Base-by-base conservation (phyloP, 2,329 filamentous ascomycete species). In the Parastagonospora avenae region DNA sequence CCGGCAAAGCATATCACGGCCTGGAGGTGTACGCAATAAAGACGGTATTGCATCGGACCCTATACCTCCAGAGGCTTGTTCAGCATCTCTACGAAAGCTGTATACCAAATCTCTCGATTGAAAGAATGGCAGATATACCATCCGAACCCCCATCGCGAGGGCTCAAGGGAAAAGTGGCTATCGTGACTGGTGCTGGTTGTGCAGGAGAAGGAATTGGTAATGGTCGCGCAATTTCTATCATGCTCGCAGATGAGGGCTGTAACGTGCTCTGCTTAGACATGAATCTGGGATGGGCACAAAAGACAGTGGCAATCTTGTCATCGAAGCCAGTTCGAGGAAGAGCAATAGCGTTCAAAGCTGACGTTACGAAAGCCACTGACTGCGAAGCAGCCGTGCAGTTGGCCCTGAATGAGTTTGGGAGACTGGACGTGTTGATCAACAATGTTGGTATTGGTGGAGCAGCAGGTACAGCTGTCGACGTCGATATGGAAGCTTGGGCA, bases 381-480 rank as follows among this genome's bases (percentile, higher is more conserved):
- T 88, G 85, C 60, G 71, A 80, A 42, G 52, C 52, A 12, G 65
- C 68, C 28, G 73, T 77, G 54, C 46, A 76, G 0, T 48, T 66
- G 0, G 78, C 84, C 0, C 11, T 84, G 1, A 52, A 74, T 2
- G 59, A 67, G 1, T 88, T 82, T 55, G 84, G 83, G 0, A 74
- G 82, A 1, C 56, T 89, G 2, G 84, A 88, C 59, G 84, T 88
- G 36, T 72, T 89, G 1, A 74, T 88, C 31, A 88, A 88, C 62
- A 85, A 84, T 48, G 86, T 89, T 2, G 87, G 86, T 0, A 74
- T 88, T 15, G 77, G 77, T 4, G 86, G 86, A 0, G 79, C 84
- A 0, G 48, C 71, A 1, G 86, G 86, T 0, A 86, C 82, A 1
- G 85, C 85, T 0, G 76, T 83, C 1, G 81, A 85, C 0, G 81